Evolutionary conservation across 495 filamentous ascomycete genomes (phyloP), one percentile per base, ranked within the genome.

Genomic region (Trichocladium uniseriatum): DNA sequence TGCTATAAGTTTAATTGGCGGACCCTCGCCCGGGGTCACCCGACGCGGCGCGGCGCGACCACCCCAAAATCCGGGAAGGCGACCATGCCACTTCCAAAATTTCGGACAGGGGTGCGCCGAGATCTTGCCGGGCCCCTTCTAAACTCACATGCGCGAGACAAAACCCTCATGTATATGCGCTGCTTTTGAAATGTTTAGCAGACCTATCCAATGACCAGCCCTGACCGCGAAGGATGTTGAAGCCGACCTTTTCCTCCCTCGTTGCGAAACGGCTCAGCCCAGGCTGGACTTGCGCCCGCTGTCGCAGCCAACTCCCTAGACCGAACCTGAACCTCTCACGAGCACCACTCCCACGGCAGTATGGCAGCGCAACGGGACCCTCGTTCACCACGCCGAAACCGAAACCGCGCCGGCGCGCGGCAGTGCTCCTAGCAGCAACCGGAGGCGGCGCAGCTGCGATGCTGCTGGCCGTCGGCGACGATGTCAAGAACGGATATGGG

Each of bases 401-500:
- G 27, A 55, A 49, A 40, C 37, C 52, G 2, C 48, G 45, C 3
- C 52, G 49, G 11, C 57, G 55, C 19, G 39, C 53, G 16, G 53
- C 45, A 7, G 52, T 62, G 5, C 36, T 69, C 6, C 43, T 63
- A 3, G 61, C 62, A 0, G 45, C 71, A 13, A 61, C 70, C 0
- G 71, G 70, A 20, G 69, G 81, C 11, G 72, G 77, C 2, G 73
- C 76, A 14, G 74, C 79, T 1, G 69, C 75, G 21, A 79, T 76
- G n/a, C 70, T 80, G 1, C 58, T 89, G 34, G 73, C 78, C 14
- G 82, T 87, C 56, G 79, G 76, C 14, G 86, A 92, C 53, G 75
- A 89, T 41, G 71, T 80, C 46, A 83, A 83, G 61, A 80, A 88
- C 70, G 73, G 72, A 18, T 87, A 86, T 55, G 75, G 79, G 32